Percentiles rank a stretch among this genome's conserved stretches.
phyloP scores from a whole-genome alignment of 139 green algal genomes.

The Micromonas pusilla region DNA sequence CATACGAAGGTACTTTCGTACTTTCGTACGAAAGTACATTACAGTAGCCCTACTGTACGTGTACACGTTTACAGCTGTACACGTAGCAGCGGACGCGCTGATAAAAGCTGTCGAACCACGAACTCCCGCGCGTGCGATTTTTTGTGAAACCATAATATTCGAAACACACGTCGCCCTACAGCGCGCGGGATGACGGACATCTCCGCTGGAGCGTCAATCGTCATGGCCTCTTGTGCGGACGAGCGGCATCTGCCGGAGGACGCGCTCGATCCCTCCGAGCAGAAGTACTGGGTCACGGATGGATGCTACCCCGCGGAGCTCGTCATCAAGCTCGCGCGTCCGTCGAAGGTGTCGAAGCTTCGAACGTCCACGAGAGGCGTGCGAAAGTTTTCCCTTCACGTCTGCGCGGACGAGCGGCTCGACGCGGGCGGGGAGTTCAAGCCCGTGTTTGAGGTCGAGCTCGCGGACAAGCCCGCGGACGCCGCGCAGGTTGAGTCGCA shows the following conservation, averaged over 20 bases:
- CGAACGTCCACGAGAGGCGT: not conserved
- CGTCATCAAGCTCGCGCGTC: conserved; percentile 42
- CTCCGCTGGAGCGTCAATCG: conserved; percentile 41
- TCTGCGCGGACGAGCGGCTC: not conserved
- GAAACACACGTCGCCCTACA: too few species aligned
- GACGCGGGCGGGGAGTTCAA: conserved; percentile 31
- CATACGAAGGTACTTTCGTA: too few species aligned
- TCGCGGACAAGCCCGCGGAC: not conserved
- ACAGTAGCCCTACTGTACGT: too few species aligned
- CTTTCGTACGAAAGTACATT: too few species aligned
- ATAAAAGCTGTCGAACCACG: too few species aligned
- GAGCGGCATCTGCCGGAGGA: conserved; percentile 48
- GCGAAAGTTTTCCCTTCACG: not conserved
- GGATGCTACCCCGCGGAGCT: conserved; percentile 54
- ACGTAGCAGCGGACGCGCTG: too few species aligned
- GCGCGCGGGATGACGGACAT: conserved; percentile 53
- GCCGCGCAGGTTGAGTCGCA: conserved; percentile 42
- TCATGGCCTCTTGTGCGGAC: conserved; percentile 47
- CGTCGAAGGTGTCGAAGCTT: conserved; percentile 14
- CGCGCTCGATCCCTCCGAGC: conserved; percentile 46
- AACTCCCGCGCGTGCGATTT: too few species aligned
- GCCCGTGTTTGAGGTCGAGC: conserved; percentile 43
- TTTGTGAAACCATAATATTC: too few species aligned
- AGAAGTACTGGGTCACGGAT: conserved; percentile 53
- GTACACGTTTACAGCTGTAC: too few species aligned